These are phyloP conservation scores for Globisporangium okanoganense DNA, from an alignment of 352 stramenopile genomes.

Conservation along the genomic window DNA sequence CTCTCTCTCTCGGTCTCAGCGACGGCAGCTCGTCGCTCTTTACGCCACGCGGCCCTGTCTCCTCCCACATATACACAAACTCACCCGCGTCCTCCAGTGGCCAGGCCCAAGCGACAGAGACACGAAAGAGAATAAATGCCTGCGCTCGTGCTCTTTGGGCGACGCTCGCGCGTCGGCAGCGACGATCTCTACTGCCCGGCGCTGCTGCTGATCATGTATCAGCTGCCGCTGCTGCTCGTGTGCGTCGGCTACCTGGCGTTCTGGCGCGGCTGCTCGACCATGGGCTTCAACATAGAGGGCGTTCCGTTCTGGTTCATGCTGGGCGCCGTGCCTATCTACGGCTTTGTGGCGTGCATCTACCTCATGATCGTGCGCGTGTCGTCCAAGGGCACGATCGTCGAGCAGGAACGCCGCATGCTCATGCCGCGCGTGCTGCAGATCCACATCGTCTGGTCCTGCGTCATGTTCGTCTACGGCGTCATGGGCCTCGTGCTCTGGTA, in stretches of 20 bases:
- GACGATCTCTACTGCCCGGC: conserved; percentile 85
- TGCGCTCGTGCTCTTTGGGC: conserved; percentile 80
- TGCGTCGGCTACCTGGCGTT: conserved; percentile 60
- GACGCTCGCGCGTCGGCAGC: conserved; percentile 77
- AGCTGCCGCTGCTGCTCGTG: conserved; percentile 63
- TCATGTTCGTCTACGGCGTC: conserved; percentile 59
- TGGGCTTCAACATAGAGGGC: conserved; percentile 49
- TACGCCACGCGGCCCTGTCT: not conserved
- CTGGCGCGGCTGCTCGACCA: conserved; percentile 62
- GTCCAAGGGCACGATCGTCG: conserved; percentile 80
- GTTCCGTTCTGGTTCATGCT: conserved; percentile 83
- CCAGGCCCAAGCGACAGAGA: not conserved
- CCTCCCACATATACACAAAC: not conserved
- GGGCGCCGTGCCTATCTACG: conserved; percentile 51
- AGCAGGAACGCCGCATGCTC: conserved; percentile 82
- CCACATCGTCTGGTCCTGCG: conserved; percentile 67
- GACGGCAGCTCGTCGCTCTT: no score
- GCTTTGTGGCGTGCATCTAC: conserved; percentile 84
- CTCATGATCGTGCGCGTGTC: conserved; percentile 85
- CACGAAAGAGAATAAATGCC: conserved; percentile 39
- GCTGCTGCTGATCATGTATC: conserved; percentile 71
- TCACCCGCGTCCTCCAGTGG: not conserved
- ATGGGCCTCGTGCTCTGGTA: conserved; percentile 68
- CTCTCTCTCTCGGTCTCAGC: not conserved
- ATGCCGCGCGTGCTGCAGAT: conserved; percentile 82